phyloP scores from a whole-genome alignment of 257 asterid genomes.

The Primulina huaijiensis region DNA sequence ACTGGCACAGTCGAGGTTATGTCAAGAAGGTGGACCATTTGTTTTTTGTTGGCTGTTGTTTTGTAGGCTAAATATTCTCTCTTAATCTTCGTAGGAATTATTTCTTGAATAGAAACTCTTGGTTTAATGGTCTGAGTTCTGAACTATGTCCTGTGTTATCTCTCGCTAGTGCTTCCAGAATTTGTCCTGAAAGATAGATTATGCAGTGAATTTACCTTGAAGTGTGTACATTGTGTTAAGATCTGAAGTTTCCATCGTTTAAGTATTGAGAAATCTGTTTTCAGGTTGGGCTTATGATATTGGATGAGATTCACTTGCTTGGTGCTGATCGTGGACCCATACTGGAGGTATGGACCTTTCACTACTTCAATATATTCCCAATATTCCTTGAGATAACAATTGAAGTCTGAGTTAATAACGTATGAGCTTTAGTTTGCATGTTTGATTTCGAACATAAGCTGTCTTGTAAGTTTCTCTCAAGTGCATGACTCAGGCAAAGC shows the following conservation, averaged over 20 bases:
- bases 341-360: slow-evolving; percentile 65
- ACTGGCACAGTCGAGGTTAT: slow-evolving; percentile 91
- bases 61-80: slow-evolving; percentile 11
- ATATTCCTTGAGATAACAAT: slow-evolving; percentile 10
- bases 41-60: slow-evolving; percentile 19
- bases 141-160: neutral
- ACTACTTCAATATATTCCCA: slow-evolving; percentile 16
- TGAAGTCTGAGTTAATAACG: slow-evolving; percentile 14
- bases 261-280: neutral
- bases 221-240: neutral
- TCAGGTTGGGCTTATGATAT: slow-evolving; percentile 93
- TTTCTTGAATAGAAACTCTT: slow-evolving; percentile 14
- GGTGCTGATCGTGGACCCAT: slow-evolving; percentile 99
- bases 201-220: neutral
- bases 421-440: slow-evolving; percentile 19
- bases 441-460: neutral
- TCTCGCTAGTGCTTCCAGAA: neutral
- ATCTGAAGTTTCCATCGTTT: neutral
- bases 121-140: slow-evolving; percentile 8
- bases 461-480: slow-evolving; percentile 7
- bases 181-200: neutral
- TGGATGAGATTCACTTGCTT: slow-evolving; percentile 97
- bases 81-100: slow-evolving; percentile 11
- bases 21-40: slow-evolving; percentile 70
- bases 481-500: neutral